Evolutionary conservation across 192 early-diverging fungal genomes (phyloP), one percentile per base, ranked within the genome.

Genomic region (Backusella westeae): DNA sequence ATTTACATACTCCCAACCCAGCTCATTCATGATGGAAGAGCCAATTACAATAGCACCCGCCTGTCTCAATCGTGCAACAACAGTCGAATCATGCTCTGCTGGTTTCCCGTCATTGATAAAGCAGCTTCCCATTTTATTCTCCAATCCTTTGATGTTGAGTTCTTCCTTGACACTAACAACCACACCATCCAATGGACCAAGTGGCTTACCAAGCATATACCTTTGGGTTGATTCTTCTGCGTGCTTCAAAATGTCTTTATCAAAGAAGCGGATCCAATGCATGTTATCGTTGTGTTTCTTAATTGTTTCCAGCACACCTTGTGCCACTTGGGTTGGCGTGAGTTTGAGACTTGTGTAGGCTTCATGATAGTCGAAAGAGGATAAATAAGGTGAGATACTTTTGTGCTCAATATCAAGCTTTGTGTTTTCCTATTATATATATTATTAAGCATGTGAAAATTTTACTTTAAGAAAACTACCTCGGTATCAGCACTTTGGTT

Each of bases 121-220:
- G 4, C 19, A 71, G 2, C 92, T 93, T 3, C 94, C 94, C 23
- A 84, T 86, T 44, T 75, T 74, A 26, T 84, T 86, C 63, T 87
- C 88, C 19, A 80, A 78, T 2, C 89, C 83, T 42, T 85, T 81
- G 17, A 90, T 78, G 72, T 94, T 87, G 44, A 91, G 3, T 71
- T 95, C 93, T 65, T 95, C 93, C 79, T 95, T 95, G 39, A 94
- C 72, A 14, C 86, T 77, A n/a, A 95, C 77, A 49, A 90, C 90
- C 14, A 95, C 85, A 69, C 94, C 94, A 80, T 95, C 94, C 32
- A 95, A 76, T 65, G 84, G 83, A 23, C 90, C 87, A 26, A 92
- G 80, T 1, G 88, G 83, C 6, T 35, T 65, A 0, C 84, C 82
- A 12, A 69, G 39, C 19, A 71, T 52, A 75, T 94, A 92, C 38